A percentile compares a stretch with the other conserved stretches of the same genome.
Evolutionary conservation across 106 monocot genomes (phyloP).

Genomic region (Narthecium ossifragum): DNA sequence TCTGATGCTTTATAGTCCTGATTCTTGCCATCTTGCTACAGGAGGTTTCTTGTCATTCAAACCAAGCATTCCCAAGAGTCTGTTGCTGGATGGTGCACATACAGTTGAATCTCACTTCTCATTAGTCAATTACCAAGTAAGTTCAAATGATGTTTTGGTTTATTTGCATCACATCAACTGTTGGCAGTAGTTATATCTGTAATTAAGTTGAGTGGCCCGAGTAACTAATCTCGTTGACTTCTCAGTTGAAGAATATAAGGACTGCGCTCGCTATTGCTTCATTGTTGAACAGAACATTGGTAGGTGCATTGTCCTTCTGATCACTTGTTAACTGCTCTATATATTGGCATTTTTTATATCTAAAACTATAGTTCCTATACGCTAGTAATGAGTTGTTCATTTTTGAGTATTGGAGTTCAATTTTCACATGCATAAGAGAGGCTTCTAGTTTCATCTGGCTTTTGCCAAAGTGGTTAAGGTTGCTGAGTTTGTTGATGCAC

Average conservation of each 20-base stretch:
- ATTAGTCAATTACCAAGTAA: constrained; percentile 87
- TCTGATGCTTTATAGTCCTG: background rate
- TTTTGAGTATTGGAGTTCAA: too few species aligned
- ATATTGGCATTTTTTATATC: background rate
- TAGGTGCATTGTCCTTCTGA: constrained; percentile 27
- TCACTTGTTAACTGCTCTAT: too few species aligned
- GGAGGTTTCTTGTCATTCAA: constrained; percentile 84
- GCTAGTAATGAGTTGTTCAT: too few species aligned
- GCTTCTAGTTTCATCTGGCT: too few species aligned
- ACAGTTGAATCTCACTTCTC: constrained; percentile 70
- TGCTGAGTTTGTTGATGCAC: too few species aligned
- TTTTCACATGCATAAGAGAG: too few species aligned
- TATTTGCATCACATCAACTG: constrained; percentile 3
- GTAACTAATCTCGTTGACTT: constrained; percentile 4
- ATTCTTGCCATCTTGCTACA: constrained; percentile 16
- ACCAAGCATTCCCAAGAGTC: constrained; percentile 67
- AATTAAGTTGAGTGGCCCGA: constrained; percentile 2
- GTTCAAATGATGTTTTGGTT: background rate
- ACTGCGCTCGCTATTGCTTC: constrained; percentile 82
- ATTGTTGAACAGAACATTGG: constrained; percentile 76
- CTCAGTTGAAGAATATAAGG: constrained; percentile 88
- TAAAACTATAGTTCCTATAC: too few species aligned
- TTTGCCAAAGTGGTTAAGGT: too few species aligned
- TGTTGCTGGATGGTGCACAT: constrained; percentile 83
- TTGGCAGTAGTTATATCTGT: background rate